Conservation (phyloP, 345 rosid genomes). For the Luvunga scandens region DNA sequence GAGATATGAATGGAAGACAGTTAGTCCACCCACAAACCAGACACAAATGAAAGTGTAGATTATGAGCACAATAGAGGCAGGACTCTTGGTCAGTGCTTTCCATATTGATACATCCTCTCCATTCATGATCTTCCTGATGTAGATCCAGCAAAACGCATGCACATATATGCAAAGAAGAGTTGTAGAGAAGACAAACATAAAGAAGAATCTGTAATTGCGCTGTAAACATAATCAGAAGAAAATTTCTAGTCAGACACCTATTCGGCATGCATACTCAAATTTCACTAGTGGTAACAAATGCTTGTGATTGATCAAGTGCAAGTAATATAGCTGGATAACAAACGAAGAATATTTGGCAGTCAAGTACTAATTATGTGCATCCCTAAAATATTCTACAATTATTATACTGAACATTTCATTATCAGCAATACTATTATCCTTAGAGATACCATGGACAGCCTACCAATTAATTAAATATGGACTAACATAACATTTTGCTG, state of each 20-base stretch:
- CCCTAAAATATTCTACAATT: neutral
- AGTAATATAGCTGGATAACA: neutral
- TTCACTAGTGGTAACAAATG: neutral
- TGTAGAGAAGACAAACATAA: slow-evolving; percentile 72
- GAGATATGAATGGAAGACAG: slow-evolving; percentile 77
- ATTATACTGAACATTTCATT: neutral
- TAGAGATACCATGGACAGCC: neutral
- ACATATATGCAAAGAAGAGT: slow-evolving; percentile 83
- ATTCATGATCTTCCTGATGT: slow-evolving; percentile 63
- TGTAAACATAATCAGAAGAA: slow-evolving; percentile 41
- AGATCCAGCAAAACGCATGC: slow-evolving; percentile 90
- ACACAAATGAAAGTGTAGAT: slow-evolving; percentile 61
- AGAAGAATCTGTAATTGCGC: slow-evolving; percentile 97
- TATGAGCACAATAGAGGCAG: slow-evolving; percentile 82
- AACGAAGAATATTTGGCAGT: neutral
- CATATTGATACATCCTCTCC: slow-evolving; percentile 59
- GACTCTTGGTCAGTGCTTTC: slow-evolving; percentile 80
- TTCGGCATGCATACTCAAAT: neutral
- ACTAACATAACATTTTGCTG: neutral
- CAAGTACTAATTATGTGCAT: neutral
- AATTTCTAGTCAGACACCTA: neutral
- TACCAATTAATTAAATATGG: neutral
- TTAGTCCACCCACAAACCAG: slow-evolving; percentile 98
- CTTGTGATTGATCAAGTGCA: neutral
- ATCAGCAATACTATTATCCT: neutral